Percentiles rank a stretch among this genome's conserved stretches.
Conservation (phyloP, 1,284 basidiomycete genomes). For the Tylopilus sp. region DNA sequence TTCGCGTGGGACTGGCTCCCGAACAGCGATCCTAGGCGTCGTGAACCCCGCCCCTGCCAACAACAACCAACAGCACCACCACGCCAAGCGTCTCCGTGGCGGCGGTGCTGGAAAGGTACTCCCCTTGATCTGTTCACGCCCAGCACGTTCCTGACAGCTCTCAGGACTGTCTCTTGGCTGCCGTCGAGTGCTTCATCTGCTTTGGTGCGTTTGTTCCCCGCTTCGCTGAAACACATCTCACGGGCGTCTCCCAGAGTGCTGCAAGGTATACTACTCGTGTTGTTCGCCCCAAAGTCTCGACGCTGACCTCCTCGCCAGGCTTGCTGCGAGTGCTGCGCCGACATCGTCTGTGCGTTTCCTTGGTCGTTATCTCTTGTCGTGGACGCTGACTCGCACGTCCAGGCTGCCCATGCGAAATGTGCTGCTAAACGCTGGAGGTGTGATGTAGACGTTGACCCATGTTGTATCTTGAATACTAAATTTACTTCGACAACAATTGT, state of each 20-base stretch:
- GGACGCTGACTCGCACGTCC: constrained; percentile 4
- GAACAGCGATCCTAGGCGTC: constrained; percentile 25
- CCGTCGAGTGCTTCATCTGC: constrained; percentile 48
- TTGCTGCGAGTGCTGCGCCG: constrained; percentile 30
- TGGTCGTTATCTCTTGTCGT: not conserved
- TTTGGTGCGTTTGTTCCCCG: constrained; percentile 40
- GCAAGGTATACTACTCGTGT: constrained; percentile 27
- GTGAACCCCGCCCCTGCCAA: constrained; percentile 39
- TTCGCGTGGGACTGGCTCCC: not conserved
- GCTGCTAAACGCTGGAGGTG: constrained; percentile 20
- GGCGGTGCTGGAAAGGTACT: constrained; percentile 46
- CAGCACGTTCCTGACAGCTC: not conserved
- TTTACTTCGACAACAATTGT: no score
- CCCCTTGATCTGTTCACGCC: not conserved
- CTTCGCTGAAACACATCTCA: not conserved
- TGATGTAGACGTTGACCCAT: constrained; percentile 4
- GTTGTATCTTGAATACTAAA: constrained; percentile 17
- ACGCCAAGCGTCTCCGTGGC: constrained; percentile 46
- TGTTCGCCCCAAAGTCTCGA: no score
- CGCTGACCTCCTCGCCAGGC: constrained; percentile 18
- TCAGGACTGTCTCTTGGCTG: constrained; percentile 49
- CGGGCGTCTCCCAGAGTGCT: constrained; percentile 23
- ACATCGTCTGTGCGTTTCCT: constrained; percentile 29
- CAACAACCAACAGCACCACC: constrained; percentile 37
- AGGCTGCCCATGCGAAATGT: constrained; percentile 36